These are phyloP conservation scores for Mycena leptocephala DNA, from an alignment of 768 basidiomycete genomes.

Conservation along the genomic window DNA sequence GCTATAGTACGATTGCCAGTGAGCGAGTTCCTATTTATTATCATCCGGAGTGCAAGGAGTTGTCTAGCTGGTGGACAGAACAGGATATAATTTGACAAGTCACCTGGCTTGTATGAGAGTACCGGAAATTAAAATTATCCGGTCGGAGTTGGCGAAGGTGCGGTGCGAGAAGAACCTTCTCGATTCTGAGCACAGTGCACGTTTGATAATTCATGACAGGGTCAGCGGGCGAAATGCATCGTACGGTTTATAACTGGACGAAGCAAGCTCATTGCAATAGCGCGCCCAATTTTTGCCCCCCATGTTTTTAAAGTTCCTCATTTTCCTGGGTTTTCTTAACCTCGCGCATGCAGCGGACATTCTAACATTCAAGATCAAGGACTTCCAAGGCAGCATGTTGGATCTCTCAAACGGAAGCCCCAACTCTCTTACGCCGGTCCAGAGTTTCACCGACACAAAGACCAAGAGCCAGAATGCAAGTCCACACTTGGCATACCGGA, in stretches of 20 bases:
- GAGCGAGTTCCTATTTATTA: no score
- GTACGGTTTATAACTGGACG: background rate
- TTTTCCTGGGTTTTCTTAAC: background rate
- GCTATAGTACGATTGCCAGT: no score
- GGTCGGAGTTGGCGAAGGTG: no score
- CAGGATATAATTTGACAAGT: no score
- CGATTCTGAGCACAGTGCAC: no score
- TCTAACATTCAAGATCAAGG: conserved; percentile 1
- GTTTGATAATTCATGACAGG: no score
- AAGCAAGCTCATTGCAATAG: background rate
- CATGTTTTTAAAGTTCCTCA: background rate
- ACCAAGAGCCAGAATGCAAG: conserved; percentile 5
- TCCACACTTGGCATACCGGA: background rate
- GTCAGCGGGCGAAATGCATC: background rate
- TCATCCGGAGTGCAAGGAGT: no score
- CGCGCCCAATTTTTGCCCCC: background rate
- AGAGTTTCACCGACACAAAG: background rate
- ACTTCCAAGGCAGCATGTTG: conserved; percentile 13
- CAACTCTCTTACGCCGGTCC: background rate
- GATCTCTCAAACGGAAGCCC: background rate
- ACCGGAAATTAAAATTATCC: no score
- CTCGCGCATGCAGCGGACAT: conserved; percentile 4
- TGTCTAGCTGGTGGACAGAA: no score
- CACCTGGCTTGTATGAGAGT: no score
- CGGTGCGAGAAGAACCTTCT: no score